phyloP scores from a whole-genome alignment of 1,284 basidiomycete genomes.

The Apiotrichum sp. region DNA sequence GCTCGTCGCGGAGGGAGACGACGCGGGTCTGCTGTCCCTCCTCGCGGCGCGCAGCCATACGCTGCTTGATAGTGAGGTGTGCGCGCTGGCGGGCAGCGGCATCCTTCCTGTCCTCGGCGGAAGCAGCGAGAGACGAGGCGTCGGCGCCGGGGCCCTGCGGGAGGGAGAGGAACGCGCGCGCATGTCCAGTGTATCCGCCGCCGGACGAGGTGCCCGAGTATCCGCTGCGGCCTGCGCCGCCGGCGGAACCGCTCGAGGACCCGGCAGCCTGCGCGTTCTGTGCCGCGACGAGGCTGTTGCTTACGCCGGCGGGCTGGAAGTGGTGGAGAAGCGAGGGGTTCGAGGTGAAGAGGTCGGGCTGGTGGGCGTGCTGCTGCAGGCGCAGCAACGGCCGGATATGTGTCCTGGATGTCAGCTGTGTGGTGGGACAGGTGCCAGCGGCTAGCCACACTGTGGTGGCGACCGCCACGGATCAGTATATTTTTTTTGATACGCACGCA shows the following conservation, averaged over 20 bases:
- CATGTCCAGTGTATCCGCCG: slow-evolving; percentile 43
- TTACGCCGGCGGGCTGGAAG: slow-evolving; percentile 28
- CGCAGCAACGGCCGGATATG: slow-evolving; percentile 45
- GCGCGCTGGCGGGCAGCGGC: slow-evolving; percentile 11
- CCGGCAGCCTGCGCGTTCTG: slow-evolving; percentile 20
- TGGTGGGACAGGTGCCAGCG: neutral
- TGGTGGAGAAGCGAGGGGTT: slow-evolving; percentile 47
- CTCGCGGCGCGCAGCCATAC: slow-evolving; percentile 9
- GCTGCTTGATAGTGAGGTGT: slow-evolving; percentile 14
- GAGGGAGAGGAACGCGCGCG: slow-evolving; percentile 38
- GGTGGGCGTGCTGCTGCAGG: slow-evolving; percentile 22
- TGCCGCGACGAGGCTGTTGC: slow-evolving; percentile 22
- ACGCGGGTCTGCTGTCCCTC: slow-evolving; percentile 6
- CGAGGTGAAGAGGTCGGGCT: slow-evolving; percentile 45
- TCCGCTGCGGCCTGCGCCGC: slow-evolving; percentile 35
- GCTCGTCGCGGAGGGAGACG: slow-evolving; percentile 12
- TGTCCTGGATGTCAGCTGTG: slow-evolving; percentile 21
- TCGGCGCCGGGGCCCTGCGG: slow-evolving; percentile 29
- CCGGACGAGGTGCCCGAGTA: slow-evolving; percentile 27
- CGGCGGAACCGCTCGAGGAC: slow-evolving; percentile 15
- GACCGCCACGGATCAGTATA: too few species aligned
- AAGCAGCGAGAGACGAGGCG: slow-evolving; percentile 20
- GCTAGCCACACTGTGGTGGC: too few species aligned
- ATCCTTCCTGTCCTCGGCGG: slow-evolving; percentile 21
- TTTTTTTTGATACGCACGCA: slow-evolving; percentile 27